These are phyloP conservation scores for Aspergillus leporis DNA, from an alignment of 495 filamentous ascomycete genomes.

Conservation along the genomic window DNA sequence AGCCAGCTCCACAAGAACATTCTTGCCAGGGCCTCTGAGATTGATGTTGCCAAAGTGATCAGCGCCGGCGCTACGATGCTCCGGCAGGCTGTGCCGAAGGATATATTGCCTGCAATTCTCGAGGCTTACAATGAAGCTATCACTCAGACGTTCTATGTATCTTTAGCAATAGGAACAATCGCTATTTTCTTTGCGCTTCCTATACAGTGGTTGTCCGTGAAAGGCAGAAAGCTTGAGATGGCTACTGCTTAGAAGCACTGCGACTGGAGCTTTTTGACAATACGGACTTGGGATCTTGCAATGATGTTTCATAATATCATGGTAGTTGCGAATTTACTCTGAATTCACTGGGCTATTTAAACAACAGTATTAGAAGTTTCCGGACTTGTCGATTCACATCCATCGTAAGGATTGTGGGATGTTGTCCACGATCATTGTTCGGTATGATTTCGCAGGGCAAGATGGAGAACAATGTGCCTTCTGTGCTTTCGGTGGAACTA, in stretches of 20 bases:
- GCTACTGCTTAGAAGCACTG: slow-evolving; percentile 37
- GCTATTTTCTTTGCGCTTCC: slow-evolving; percentile 60
- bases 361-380: no score
- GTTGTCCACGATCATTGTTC: no score
- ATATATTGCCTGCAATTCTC: slow-evolving; percentile 55
- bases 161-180: slow-evolving; percentile 60
- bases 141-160: slow-evolving; percentile 67
- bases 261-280: no score
- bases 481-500: neutral
- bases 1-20: slow-evolving; percentile 66
- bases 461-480: neutral
- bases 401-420: no score
- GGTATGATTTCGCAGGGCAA: neutral
- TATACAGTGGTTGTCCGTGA: slow-evolving; percentile 80
- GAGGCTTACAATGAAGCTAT: slow-evolving; percentile 72
- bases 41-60: slow-evolving; percentile 52
- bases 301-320: no score
- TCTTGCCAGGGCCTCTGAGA: slow-evolving; percentile 44
- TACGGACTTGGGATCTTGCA: no score
- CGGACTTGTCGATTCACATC: no score
- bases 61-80: slow-evolving; percentile 68
- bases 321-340: no score
- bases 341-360: no score
- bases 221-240: slow-evolving; percentile 76
- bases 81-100: slow-evolving; percentile 44